Evolutionary conservation across 1,139 yeast species (phyloP).

Genomic region (Casaregolazyma suthepensis): DNA sequence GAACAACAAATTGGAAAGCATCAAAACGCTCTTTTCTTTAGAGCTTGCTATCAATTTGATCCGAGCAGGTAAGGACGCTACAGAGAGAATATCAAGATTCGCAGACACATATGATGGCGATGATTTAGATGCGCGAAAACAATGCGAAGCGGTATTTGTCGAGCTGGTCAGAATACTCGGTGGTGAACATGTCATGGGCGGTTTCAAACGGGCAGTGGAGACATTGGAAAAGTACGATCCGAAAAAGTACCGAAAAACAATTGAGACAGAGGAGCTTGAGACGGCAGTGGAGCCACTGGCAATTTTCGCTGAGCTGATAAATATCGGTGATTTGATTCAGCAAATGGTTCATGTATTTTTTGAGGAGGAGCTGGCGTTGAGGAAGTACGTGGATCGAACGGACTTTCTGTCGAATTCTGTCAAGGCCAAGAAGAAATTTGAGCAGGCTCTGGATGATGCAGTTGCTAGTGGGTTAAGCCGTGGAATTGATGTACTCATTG

Average conservation of each 20-base stretch:
- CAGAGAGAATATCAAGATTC: constrained; percentile 34
- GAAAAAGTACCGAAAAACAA: constrained; percentile 37
- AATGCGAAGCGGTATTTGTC: constrained; percentile 57
- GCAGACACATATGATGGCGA: constrained; percentile 23
- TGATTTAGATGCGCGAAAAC: constrained; percentile 30
- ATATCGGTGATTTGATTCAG: constrained; percentile 84
- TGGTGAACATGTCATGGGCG: constrained; percentile 64
- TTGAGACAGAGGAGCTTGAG: constrained; percentile 20
- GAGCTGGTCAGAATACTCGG: constrained; percentile 62
- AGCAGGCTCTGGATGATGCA: constrained; percentile 71
- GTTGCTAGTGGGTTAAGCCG: constrained; percentile 91
- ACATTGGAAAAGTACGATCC: constrained; percentile 71
- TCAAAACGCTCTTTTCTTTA: constrained; percentile 37
- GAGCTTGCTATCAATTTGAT: constrained; percentile 39
- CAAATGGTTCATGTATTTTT: constrained; percentile 92
- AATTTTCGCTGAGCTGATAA: constrained; percentile 81
- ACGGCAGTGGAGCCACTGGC: constrained; percentile 68
- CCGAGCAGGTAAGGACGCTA: constrained; percentile 34
- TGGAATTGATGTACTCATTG: constrained; percentile 82
- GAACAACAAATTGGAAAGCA: constrained; percentile 36
- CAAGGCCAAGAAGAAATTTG: constrained; percentile 75
- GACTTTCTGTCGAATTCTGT: constrained; percentile 77
- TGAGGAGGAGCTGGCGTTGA: constrained; percentile 69
- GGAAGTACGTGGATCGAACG: constrained; percentile 58
- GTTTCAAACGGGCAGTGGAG: constrained; percentile 73